These are phyloP conservation scores for Picea engelmannii DNA, from an alignment of 83 land plant genomes.

Conservation along the genomic window DNA sequence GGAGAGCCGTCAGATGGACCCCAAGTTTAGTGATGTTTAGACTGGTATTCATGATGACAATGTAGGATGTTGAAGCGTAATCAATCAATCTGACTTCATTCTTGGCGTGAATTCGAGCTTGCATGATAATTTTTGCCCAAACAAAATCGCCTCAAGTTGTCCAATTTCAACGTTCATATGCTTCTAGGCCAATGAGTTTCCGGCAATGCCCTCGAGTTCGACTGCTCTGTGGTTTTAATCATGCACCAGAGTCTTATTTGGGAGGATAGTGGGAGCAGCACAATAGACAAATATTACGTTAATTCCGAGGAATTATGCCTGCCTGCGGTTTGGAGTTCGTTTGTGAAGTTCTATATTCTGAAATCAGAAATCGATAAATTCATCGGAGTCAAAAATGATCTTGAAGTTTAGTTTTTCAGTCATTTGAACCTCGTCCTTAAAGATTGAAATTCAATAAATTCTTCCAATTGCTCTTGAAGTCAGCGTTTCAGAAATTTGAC, in stretches of 20 bases:
- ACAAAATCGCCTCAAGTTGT: too few relatives aligned
- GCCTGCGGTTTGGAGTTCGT: background rate
- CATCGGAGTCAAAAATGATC: background rate
- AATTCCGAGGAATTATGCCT: background rate
- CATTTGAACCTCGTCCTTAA: background rate
- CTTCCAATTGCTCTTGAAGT: too few relatives aligned
- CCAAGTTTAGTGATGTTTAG: background rate
- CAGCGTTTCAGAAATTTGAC: too few relatives aligned
- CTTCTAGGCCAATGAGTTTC: background rate
- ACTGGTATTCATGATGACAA: background rate
- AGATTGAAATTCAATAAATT: background rate
- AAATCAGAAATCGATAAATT: background rate
- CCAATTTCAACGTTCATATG: too few relatives aligned
- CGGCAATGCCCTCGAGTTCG: background rate
- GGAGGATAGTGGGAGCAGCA: too few relatives aligned
- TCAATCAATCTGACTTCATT: too few relatives aligned
- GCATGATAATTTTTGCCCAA: too few relatives aligned
- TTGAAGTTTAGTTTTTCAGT: background rate
- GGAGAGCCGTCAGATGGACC: constrained; percentile 2
- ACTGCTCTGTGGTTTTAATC: background rate
- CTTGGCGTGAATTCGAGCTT: too few relatives aligned
- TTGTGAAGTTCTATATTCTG: background rate
- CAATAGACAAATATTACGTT: background rate
- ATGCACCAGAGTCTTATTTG: background rate
- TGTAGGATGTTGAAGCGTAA: constrained; percentile 8